Evolutionary conservation across 1,284 basidiomycete genomes (phyloP).

Genomic region (Ustilago trichophora): DNA sequence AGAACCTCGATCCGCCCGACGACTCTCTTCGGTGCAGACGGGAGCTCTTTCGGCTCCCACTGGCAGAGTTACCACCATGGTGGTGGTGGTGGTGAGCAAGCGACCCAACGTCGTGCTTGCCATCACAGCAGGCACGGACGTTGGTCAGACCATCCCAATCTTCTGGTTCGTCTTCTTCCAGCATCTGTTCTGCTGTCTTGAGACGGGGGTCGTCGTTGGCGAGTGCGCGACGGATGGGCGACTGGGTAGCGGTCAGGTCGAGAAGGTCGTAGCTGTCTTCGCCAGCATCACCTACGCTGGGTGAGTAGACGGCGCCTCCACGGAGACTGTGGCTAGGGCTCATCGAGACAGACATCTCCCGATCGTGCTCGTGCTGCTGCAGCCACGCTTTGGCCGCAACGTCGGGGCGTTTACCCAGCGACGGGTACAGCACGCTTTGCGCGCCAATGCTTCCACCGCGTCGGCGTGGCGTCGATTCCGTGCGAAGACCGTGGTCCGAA

Average conservation of each 20-base stretch:
- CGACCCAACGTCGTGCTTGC: slow-evolving; percentile 75
- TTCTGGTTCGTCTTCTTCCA: slow-evolving; percentile 78
- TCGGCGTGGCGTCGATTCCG: slow-evolving; percentile 75
- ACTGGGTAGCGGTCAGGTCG: slow-evolving; percentile 42
- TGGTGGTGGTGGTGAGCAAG: slow-evolving; percentile 50
- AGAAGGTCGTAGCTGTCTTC: slow-evolving; percentile 43
- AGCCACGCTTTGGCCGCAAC: slow-evolving; percentile 89
- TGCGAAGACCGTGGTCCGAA: slow-evolving; percentile 61
- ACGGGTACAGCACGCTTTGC: slow-evolving; percentile 68
- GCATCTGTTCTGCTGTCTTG: slow-evolving; percentile 63
- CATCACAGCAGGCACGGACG: slow-evolving; percentile 83
- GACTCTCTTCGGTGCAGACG: slow-evolving; percentile 34
- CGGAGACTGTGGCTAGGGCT: slow-evolving; percentile 34
- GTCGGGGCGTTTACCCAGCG: slow-evolving; percentile 79
- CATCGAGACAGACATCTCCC: slow-evolving; percentile 35
- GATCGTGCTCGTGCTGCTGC: slow-evolving; percentile 50
- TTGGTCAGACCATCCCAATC: slow-evolving; percentile 87
- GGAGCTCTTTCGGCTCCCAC: slow-evolving; percentile 26
- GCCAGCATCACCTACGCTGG: slow-evolving; percentile 14
- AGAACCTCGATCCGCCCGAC: slow-evolving; percentile 30
- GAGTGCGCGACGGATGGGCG: slow-evolving; percentile 28
- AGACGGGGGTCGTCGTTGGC: slow-evolving; percentile 47
- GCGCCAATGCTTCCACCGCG: slow-evolving; percentile 73
- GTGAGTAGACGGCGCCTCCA: slow-evolving; percentile 19
- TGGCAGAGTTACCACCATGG: slow-evolving; percentile 6